A percentile compares a stretch with the other conserved stretches of the same genome.
Conservation (phyloP, 1,284 basidiomycete genomes). For the Sporisorium sorghi region DNA sequence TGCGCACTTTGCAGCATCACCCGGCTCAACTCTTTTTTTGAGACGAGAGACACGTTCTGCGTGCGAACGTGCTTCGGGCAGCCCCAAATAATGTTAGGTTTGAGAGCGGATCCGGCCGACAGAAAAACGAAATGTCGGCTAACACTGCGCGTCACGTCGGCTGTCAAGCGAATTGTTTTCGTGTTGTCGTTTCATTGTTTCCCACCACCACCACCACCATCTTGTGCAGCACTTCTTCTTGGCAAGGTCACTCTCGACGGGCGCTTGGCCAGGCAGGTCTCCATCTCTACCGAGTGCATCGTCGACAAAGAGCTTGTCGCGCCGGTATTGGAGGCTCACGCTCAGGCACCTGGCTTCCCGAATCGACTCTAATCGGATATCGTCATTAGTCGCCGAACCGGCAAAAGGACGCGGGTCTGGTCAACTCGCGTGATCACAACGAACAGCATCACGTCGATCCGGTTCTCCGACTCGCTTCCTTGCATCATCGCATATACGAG, state of each 20-base stretch:
- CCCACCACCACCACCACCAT: conserved; percentile 1
- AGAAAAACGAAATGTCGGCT: conserved; percentile 1
- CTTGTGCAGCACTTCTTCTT: background rate
- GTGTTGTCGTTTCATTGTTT: conserved; percentile 1
- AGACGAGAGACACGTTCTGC: background rate
- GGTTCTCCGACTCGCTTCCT: background rate
- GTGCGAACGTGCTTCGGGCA: background rate
- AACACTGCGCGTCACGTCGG: conserved; percentile 10
- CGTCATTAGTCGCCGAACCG: background rate
- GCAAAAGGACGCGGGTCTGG: background rate
- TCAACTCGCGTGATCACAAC: background rate
- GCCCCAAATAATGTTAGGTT: background rate
- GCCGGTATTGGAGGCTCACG: background rate
- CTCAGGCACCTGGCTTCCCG: background rate
- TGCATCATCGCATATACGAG: background rate
- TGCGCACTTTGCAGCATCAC: background rate
- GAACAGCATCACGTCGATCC: no score
- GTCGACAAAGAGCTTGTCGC: background rate
- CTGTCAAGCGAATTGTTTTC: conserved; percentile 1
- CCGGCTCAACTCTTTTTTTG: conserved; percentile 14
- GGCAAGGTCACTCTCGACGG: conserved; percentile 3
- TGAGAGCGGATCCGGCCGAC: background rate
- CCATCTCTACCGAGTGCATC: background rate
- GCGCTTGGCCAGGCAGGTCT: background rate
- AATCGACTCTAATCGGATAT: background rate